Conservation (phyloP, 805 yeast genomes). For the Ogataea pignaliae region DNA sequence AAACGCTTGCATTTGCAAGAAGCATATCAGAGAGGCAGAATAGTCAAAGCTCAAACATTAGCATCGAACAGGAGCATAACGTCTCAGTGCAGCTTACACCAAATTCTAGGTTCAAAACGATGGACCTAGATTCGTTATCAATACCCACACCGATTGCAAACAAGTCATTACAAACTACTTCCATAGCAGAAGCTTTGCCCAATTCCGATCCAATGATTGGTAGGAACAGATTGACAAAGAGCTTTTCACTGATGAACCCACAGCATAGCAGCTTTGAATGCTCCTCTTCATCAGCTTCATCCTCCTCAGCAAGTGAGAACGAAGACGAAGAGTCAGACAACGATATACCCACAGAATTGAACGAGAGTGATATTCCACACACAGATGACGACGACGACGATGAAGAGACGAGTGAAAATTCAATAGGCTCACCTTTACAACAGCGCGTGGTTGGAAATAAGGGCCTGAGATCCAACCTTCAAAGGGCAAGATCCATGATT, state of each 20-base stretch:
- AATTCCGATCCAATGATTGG: slow-evolving; percentile 18
- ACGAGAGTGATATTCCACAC: neutral
- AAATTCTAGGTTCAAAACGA: slow-evolving; percentile 6
- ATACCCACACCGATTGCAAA: slow-evolving; percentile 11
- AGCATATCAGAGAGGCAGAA: neutral
- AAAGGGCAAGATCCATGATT: slow-evolving; percentile 26
- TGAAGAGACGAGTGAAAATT: slow-evolving; percentile 10
- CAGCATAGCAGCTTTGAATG: slow-evolving; percentile 16
- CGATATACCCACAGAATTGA: neutral
- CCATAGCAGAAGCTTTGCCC: slow-evolving; percentile 10
- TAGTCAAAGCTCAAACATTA: neutral
- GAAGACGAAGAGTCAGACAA: slow-evolving; percentile 8
- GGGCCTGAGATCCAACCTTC: slow-evolving; percentile 18
- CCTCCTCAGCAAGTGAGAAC: slow-evolving; percentile 16
- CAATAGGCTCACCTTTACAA: slow-evolving; percentile 36
- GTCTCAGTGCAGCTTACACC: slow-evolving; percentile 7
- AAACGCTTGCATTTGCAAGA: neutral
- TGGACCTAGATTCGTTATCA: slow-evolving; percentile 11
- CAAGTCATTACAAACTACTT: neutral
- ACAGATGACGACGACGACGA: slow-evolving; percentile 5
- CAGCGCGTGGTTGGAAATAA: slow-evolving; percentile 18
- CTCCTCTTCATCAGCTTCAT: slow-evolving; percentile 11
- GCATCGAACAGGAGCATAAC: neutral
- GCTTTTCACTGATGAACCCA: slow-evolving; percentile 21
- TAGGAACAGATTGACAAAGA: slow-evolving; percentile 17